Evolutionary conservation across 371 early-diverging fungal species (phyloP).

Genomic region (Apophysomyces variabilis): DNA sequence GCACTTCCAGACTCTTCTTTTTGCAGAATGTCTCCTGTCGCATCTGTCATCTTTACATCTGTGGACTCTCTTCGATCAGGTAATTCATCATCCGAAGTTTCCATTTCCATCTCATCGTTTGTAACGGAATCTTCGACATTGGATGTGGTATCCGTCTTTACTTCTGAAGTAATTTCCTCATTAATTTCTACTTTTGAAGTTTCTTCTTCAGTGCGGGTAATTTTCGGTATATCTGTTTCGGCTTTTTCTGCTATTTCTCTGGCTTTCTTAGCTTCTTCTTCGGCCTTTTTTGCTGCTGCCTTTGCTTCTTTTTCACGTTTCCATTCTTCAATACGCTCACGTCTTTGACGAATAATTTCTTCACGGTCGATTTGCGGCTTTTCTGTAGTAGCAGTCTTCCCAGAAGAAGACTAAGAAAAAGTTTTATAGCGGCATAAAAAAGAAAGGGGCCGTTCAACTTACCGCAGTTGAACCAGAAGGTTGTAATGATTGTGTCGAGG

Average conservation of each 20-base stretch:
- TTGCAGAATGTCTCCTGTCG: constrained; percentile 9
- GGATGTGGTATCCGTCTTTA: not conserved
- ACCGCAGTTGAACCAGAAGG: not conserved
- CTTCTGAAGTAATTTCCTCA: constrained; percentile 41
- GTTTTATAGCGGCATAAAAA: not conserved
- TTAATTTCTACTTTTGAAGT: constrained; percentile 29
- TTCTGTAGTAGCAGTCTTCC: constrained; percentile 18
- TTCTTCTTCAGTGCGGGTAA: constrained; percentile 19
- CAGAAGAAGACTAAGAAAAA: constrained; percentile 1
- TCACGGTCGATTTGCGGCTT: constrained; percentile 41
- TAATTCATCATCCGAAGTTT: constrained; percentile 33
- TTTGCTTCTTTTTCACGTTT: constrained; percentile 62
- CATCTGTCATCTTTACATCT: constrained; percentile 20
- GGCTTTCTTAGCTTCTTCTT: constrained; percentile 23
- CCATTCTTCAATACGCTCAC: constrained; percentile 79
- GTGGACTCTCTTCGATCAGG: constrained; percentile 29
- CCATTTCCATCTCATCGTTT: constrained; percentile 12
- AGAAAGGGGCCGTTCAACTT: not conserved
- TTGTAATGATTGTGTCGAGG: constrained; percentile 2
- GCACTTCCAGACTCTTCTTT: constrained; percentile 5
- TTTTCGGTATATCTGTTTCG: constrained; percentile 26
- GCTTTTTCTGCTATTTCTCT: constrained; percentile 17
- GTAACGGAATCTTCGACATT: not conserved
- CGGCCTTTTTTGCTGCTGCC: constrained; percentile 27
- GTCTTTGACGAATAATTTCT: constrained; percentile 68